Evolutionary conservation across 768 basidiomycete genomes (phyloP).

Genomic region (Lactarius tabidus): DNA sequence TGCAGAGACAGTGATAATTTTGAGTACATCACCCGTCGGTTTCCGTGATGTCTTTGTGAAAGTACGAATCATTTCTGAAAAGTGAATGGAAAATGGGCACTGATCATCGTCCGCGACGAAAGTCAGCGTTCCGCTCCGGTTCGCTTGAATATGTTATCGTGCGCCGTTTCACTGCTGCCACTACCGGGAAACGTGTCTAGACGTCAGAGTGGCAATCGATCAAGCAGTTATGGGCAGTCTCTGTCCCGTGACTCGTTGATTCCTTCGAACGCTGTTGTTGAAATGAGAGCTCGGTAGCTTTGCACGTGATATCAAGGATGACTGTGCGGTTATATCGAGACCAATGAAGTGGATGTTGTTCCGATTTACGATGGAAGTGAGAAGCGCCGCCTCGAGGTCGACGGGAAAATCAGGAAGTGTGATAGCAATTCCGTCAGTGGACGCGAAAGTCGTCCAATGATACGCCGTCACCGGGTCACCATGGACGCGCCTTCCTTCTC

Average conservation of each 20-base stretch:
- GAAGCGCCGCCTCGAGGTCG: no score
- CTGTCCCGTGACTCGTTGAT: constrained; percentile 18
- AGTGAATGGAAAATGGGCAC: constrained; percentile 40
- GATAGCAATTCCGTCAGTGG: constrained; percentile 40
- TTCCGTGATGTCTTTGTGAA: constrained; percentile 51
- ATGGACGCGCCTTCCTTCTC: not conserved
- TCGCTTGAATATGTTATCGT: no score
- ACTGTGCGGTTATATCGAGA: constrained; percentile 36
- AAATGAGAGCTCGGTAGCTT: constrained; percentile 34
- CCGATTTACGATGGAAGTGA: no score
- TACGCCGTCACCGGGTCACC: constrained; percentile 40
- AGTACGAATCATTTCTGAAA: constrained; percentile 38
- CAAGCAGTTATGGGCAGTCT: no score
- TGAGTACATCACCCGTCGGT: constrained; percentile 44
- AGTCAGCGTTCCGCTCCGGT: no score
- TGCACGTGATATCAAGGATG: constrained; percentile 49
- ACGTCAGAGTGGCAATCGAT: no score
- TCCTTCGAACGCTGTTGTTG: no score
- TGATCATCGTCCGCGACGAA: no score
- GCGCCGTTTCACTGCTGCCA: no score
- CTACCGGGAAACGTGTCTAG: no score
- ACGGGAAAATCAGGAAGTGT: constrained; percentile 19
- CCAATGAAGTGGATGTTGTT: no score
- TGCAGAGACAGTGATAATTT: constrained; percentile 33
- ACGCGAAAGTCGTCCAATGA: constrained; percentile 56